phyloP scores from a whole-genome alignment of 2,329 filamentous ascomycete genomes.

The Trichoderma endophyticum region DNA sequence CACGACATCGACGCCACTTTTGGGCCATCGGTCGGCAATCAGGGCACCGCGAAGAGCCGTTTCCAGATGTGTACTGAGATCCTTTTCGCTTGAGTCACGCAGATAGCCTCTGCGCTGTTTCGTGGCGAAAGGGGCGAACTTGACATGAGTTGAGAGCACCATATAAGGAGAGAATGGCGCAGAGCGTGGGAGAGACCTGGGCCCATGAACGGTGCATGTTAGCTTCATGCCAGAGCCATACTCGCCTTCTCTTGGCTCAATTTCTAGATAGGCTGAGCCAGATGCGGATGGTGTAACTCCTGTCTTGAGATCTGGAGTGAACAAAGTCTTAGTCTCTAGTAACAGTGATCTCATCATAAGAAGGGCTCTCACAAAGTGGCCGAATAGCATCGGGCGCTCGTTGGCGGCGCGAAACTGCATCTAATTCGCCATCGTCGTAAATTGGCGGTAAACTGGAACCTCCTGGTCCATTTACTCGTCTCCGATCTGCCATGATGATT shows the following conservation, averaged over 20 bases:
- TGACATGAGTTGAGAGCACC: conserved; percentile 87
- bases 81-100: conserved; percentile 79
- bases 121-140: conserved; percentile 93
- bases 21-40: conserved; percentile 95
- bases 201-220: conserved; percentile 89
- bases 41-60: conserved; percentile 85
- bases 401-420: conserved; percentile 44
- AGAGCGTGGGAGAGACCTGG: conserved; percentile 82
- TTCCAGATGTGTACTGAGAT: conserved; percentile 87
- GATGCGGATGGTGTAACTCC: conserved; percentile 90
- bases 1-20: conserved; percentile 93
- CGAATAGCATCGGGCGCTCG: conserved; percentile 69
- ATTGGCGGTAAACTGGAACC: conserved; percentile 73
- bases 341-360: background rate
- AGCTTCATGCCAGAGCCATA: conserved; percentile 75
- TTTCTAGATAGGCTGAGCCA: conserved; percentile 82
- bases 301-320: conserved; percentile 72
- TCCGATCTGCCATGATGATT: conserved; percentile 69
- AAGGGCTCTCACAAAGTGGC: conserved; percentile 70
- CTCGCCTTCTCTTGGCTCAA: conserved; percentile 49
- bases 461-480: conserved; percentile 83
- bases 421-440: conserved; percentile 53
- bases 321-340: conserved; percentile 14
- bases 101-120: conserved; percentile 79
- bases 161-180: conserved; percentile 91